Percentiles rank a stretch among this genome's conserved stretches.
These are phyloP conservation scores for Medicago lupulina DNA, from an alignment of 306 rosid species.

Conservation along the genomic window DNA sequence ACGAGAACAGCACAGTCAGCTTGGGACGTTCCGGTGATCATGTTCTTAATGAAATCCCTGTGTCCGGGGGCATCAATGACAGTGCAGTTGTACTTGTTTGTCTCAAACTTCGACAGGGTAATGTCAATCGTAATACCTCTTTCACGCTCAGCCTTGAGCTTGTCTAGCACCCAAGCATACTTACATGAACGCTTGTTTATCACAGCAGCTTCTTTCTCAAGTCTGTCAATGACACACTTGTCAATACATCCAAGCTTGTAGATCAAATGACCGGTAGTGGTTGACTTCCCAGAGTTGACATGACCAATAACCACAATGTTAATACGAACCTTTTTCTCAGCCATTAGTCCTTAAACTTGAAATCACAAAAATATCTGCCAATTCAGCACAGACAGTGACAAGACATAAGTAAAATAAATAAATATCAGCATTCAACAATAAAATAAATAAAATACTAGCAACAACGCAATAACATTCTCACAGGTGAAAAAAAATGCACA, in stretches of 20 bases:
- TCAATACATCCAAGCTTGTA: constrained; percentile 77
- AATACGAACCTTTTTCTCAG: constrained; percentile 80
- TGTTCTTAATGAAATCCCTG: too few species aligned
- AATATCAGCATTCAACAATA: neutral
- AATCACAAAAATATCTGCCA: constrained; percentile 21
- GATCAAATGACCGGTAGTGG: too few species aligned
- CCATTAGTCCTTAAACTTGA: constrained; percentile 50
- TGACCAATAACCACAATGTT: constrained; percentile 95
- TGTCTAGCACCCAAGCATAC: too few species aligned
- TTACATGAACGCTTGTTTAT: constrained; percentile 62
- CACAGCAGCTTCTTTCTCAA: constrained; percentile 92
- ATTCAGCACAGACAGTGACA: neutral
- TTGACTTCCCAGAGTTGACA: constrained; percentile 69
- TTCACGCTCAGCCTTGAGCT: constrained; percentile 62
- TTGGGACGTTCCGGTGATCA: too few species aligned
- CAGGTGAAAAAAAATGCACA: too few species aligned
- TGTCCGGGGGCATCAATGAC: constrained; percentile 20
- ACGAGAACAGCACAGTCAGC: too few species aligned
- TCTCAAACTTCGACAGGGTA: constrained; percentile 87
- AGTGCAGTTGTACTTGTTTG: constrained; percentile 87
- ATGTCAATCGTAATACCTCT: constrained; percentile 90
- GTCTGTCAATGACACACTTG: constrained; percentile 90
- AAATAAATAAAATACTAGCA: neutral
- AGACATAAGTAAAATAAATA: too few species aligned
- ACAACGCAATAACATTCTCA: too few species aligned